Evolutionary conservation across 331 rosid species (phyloP).

Genomic region (Cydonia oblonga): DNA sequence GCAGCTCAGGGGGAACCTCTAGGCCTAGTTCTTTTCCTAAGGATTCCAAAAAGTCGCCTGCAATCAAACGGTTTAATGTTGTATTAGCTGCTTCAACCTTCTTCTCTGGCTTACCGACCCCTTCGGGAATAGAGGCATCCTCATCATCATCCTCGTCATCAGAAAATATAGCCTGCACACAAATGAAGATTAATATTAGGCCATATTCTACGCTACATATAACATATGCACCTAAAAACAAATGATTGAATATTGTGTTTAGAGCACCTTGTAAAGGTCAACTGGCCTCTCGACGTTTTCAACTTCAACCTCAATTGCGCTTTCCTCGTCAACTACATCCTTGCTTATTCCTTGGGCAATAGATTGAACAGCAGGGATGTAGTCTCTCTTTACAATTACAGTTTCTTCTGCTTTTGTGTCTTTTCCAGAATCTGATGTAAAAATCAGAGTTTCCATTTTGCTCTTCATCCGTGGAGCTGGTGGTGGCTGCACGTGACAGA

Average conservation of each 20-base stretch:
- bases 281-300: constrained; percentile 90
- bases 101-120: constrained; percentile 59
- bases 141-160: constrained; percentile 80
- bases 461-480: constrained; percentile 83
- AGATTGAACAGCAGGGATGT: constrained; percentile 22
- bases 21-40: constrained; percentile 93
- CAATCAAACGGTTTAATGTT: constrained; percentile 75
- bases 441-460: constrained; percentile 77
- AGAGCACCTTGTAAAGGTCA: constrained; percentile 85
- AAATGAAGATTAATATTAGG: constrained; percentile 8
- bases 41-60: constrained; percentile 92
- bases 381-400: constrained; percentile 23
- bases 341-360: constrained; percentile 23
- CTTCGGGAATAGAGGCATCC: constrained; percentile 31
- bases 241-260: neutral
- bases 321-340: constrained; percentile 29
- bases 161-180: constrained; percentile 84
- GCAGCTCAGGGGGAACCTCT: constrained; percentile 81
- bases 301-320: constrained; percentile 51
- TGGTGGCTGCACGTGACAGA: constrained; percentile 60
- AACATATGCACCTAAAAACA: neutral
- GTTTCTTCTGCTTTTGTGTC: constrained; percentile 40
- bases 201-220: neutral
- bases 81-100: constrained; percentile 80
- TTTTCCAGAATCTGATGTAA: constrained; percentile 71